phyloP scores from a whole-genome alignment of 345 rosid genomes.

The Lepidium africanum region DNA sequence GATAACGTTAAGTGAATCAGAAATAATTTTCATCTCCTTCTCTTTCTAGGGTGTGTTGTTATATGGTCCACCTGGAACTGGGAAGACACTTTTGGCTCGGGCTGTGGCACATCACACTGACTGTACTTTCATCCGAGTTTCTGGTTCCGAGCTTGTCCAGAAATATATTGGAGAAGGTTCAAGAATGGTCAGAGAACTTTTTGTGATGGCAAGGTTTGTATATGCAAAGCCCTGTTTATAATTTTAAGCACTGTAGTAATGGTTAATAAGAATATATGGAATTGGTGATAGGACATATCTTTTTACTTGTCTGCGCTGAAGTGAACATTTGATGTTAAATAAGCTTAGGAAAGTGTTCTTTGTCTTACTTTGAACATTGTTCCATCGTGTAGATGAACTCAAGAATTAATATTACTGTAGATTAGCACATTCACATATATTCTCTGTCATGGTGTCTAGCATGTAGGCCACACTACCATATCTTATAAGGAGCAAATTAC shows the following conservation, averaged over 20 bases:
- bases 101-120: conserved; percentile 99
- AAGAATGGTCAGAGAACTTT: conserved; percentile 98
- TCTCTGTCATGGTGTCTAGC: background rate
- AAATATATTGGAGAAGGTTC: conserved; percentile 99
- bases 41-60: conserved; percentile 63
- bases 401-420: background rate
- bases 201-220: conserved; percentile 96
- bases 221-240: background rate
- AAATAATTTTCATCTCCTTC: background rate
- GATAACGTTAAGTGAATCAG: background rate
- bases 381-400: background rate
- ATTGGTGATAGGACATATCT: background rate
- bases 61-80: conserved; percentile 99
- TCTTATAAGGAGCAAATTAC: background rate
- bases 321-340: background rate
- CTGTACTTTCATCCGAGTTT: conserved; percentile 98
- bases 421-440: background rate
- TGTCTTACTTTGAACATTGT: background rate
- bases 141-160: conserved; percentile 95
- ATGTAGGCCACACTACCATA: background rate
- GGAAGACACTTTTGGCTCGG: conserved; percentile 95
- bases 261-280: background rate
- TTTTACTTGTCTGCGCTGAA: background rate
- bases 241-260: background rate
- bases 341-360: background rate